A percentile compares a stretch with the other conserved stretches of the same genome.
Conservation (phyloP, 2,329 filamentous ascomycete genomes). For the Hypomyces rosellus region DNA sequence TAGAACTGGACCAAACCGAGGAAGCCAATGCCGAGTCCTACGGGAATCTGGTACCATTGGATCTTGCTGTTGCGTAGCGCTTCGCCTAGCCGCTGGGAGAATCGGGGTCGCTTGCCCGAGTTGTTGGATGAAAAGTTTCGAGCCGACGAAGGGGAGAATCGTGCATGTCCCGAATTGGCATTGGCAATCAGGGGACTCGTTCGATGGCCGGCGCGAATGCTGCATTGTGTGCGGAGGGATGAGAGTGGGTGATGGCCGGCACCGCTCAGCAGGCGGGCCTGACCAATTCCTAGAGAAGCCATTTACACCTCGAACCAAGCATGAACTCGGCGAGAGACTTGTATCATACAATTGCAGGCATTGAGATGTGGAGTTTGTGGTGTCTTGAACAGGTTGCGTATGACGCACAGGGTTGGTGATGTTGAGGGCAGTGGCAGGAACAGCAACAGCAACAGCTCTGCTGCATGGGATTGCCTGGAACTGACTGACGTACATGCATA, state of each 20-base stretch:
- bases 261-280: constrained; percentile 24
- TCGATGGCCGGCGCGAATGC: constrained; percentile 18
- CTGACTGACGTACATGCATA: too few relatives aligned
- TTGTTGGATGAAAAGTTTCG: constrained; percentile 24
- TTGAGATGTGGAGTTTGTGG: too few relatives aligned
- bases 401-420: too few relatives aligned
- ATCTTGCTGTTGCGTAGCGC: constrained; percentile 51
- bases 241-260: constrained; percentile 23
- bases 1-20: constrained; percentile 80
- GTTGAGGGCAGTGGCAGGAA: too few relatives aligned
- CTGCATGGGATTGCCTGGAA: too few relatives aligned
- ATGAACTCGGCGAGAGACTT: constrained; percentile 6
- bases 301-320: constrained; percentile 10
- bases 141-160: constrained; percentile 18
- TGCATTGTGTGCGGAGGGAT: constrained; percentile 23
- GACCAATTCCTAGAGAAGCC: constrained; percentile 29
- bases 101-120: constrained; percentile 41
- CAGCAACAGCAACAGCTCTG: too few relatives aligned
- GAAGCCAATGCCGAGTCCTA: constrained; percentile 78
- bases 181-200: constrained; percentile 7
- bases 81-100: constrained; percentile 45
- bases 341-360: too few relatives aligned
- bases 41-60: constrained; percentile 86
- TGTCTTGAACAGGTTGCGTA: too few relatives aligned
- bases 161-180: constrained; percentile 11